These are phyloP conservation scores for Talaromyces sp. DNA, from an alignment of 2,329 filamentous ascomycete species.

Conservation along the genomic window DNA sequence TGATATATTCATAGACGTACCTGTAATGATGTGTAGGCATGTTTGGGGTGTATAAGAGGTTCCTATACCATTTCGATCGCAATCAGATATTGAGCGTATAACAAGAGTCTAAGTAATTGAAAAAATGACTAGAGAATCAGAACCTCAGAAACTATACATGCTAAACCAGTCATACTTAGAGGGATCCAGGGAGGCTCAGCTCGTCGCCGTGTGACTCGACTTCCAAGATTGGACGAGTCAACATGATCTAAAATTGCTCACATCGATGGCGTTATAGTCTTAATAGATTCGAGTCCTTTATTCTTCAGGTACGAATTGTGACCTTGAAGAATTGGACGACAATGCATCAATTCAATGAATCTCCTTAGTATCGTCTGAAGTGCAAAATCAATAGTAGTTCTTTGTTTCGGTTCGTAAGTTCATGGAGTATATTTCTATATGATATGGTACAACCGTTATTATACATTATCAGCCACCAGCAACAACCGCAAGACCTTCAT, in stretches of 20 bases:
- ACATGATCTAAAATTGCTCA: not conserved
- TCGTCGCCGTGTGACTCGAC: not conserved
- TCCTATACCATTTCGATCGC: not conserved
- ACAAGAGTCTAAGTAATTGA: not conserved
- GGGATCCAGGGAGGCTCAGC: not conserved
- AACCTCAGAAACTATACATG: not conserved
- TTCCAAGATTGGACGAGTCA: not conserved
- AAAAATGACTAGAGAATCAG: not conserved
- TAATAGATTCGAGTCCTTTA: not conserved
- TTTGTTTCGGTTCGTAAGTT: slow-evolving; percentile 3
- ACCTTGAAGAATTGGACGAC: not conserved
- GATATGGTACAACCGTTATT: slow-evolving; percentile 8
- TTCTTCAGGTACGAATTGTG: not conserved
- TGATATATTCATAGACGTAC: slow-evolving; percentile 14
- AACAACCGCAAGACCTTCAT: slow-evolving; percentile 89
- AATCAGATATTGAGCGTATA: not conserved
- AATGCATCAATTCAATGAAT: not conserved
- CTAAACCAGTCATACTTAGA: not conserved
- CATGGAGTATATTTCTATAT: slow-evolving; percentile 6
- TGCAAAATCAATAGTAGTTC: not conserved
- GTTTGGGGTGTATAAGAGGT: not conserved
- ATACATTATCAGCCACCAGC: slow-evolving; percentile 30
- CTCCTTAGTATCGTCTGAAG: not conserved
- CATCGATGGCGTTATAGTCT: not conserved
- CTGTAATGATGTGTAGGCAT: slow-evolving; percentile 14